Evolutionary conservation across 139 green algal genomes (phyloP), one percentile per base, ranked within the genome.

Genomic region (Coelastrella sp.): DNA sequence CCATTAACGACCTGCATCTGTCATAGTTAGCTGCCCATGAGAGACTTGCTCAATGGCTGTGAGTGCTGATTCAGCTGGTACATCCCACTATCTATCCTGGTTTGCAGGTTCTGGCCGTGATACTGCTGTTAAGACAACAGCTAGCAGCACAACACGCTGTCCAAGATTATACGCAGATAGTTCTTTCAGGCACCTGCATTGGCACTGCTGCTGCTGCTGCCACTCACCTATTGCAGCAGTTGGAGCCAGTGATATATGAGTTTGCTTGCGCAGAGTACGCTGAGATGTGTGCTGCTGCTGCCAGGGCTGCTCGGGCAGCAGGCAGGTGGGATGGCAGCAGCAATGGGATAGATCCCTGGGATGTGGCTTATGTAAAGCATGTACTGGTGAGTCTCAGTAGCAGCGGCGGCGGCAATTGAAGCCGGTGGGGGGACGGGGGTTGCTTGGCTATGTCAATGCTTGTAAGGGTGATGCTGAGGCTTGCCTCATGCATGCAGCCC

Each of bases 111-210:
- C 16, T 86, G 23, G 60, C 4, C 7, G 61, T 74, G 7, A 74
- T 86, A 20, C n/a, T 86, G 14, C 32, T 17, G 7, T 23, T 88
- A 5, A 20, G 83, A 54, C 83, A 80, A 19, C 83, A 81, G 68
- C 68, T 88, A 3, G 83, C 83, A 54, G 66, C 54, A 17, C 47
- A 88, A 22, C 83, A 88, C 2, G 66, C 19, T 73, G 83, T 73
- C 7, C 3, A 17, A 16, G 74, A 76, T 11, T 88, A 88, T 56
- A 58, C 56, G 3, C 20, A 71, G 20, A 66, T 88, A 32, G 64
- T 88, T 10, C 68, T 88, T 4, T 56, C 68, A 73, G 83, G 83
- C 83, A 80, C 66, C 83, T 88, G 83, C 68, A 19, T 88, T 5
- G 83, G 83, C 47, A 68, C 13, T 71, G 19, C 66, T 19, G 7